Evolutionary conservation across 768 basidiomycete species (phyloP).

Genomic region (Serendipita indica): DNA sequence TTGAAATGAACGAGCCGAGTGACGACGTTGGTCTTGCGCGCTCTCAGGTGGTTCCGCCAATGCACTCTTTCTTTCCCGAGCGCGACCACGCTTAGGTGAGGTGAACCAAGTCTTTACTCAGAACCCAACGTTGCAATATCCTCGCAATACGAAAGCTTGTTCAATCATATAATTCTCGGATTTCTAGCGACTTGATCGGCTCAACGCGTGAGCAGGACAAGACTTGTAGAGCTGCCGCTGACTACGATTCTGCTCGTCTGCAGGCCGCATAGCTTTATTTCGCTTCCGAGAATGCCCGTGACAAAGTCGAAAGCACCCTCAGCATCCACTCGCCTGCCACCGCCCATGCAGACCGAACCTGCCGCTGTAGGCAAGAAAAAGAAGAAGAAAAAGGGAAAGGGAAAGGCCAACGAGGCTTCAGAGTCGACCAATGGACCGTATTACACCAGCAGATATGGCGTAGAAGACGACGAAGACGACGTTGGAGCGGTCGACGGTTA

Average conservation of each 20-base stretch:
- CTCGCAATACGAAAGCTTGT: too few species aligned
- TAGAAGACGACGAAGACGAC: constrained; percentile 21
- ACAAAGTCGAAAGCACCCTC: background rate
- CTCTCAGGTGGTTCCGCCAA: background rate
- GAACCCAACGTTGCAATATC: too few species aligned
- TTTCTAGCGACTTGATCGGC: constrained; percentile 4
- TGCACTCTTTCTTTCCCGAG: background rate
- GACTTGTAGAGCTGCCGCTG: background rate
- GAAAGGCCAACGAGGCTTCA: constrained; percentile 24
- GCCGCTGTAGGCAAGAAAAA: constrained; percentile 19
- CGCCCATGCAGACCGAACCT: constrained; percentile 1
- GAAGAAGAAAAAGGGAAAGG: constrained; percentile 34
- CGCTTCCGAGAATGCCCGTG: background rate
- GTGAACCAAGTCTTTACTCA: too few species aligned
- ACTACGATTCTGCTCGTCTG: background rate
- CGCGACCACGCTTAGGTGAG: constrained; percentile 4
- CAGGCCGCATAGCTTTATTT: background rate
- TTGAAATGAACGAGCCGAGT: background rate
- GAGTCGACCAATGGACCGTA: constrained; percentile 10
- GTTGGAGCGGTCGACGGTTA: constrained; percentile 18
- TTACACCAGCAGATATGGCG: constrained; percentile 13
- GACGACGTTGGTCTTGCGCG: background rate
- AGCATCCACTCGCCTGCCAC: background rate
- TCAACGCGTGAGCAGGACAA: background rate
- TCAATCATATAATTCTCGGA: too few species aligned